Evolutionary conservation across 1,284 basidiomycete genomes (phyloP).

Genomic region (Flammula alnicola): DNA sequence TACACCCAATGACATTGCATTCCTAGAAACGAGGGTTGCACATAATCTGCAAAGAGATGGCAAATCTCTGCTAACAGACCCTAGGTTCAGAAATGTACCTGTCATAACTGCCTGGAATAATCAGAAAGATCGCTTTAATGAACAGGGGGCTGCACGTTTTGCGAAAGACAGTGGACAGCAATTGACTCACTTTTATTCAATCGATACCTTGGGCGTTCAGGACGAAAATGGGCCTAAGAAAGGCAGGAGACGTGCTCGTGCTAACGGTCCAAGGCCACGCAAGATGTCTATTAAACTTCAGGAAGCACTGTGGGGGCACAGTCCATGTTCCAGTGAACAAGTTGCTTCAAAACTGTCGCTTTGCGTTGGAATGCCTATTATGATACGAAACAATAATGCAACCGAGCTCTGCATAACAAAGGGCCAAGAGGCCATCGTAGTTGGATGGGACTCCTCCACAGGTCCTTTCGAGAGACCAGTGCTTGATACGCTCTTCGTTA

Average conservation of each 20-base stretch:
- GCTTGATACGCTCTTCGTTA: slow-evolving; percentile 37
- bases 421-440: slow-evolving; percentile 31
- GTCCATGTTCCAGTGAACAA: slow-evolving; percentile 10
- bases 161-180: slow-evolving; percentile 31
- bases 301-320: slow-evolving; percentile 11
- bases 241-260: not conserved
- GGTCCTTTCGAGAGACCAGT: slow-evolving; percentile 11
- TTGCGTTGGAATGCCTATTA: slow-evolving; percentile 29
- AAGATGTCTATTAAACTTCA: not conserved
- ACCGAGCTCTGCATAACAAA: slow-evolving; percentile 31
- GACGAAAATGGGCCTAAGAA: not conserved
- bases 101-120: slow-evolving; percentile 37
- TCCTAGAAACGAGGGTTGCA: slow-evolving; percentile 28
- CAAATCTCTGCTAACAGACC: not conserved
- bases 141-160: slow-evolving; percentile 29
- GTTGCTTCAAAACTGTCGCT: slow-evolving; percentile 17
- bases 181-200: slow-evolving; percentile 28
- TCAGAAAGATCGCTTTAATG: slow-evolving; percentile 38
- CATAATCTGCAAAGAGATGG: not conserved
- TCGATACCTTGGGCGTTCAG: slow-evolving; percentile 14
- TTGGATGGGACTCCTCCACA: slow-evolving; percentile 26
- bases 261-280: not conserved
- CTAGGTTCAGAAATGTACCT: slow-evolving; percentile 34
- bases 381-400: slow-evolving; percentile 27
- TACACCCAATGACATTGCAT: slow-evolving; percentile 25